Conservation (phyloP, 257 asterid species). For the Gentiana dahurica region DNA sequence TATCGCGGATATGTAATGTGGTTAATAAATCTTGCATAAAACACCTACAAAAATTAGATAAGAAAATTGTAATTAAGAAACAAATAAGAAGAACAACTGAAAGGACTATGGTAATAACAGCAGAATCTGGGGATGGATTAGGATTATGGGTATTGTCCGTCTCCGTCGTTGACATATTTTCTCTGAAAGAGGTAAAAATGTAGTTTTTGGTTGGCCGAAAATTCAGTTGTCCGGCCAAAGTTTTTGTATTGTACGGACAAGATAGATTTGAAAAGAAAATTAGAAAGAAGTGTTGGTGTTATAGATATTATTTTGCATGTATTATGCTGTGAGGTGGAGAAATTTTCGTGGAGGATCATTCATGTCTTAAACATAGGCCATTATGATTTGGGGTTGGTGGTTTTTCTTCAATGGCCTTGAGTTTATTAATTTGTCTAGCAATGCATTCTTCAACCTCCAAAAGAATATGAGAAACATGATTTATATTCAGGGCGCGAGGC, state of each 20-base stretch:
- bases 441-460: no score
- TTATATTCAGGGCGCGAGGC: not conserved
- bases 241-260: conserved; percentile 9
- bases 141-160: conserved; percentile 21
- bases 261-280: conserved; percentile 11
- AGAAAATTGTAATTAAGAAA: conserved; percentile 61
- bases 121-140: conserved; percentile 22
- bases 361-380: conserved; percentile 4
- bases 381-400: conserved; percentile 9
- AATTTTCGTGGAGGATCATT: not conserved
- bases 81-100: conserved; percentile 45
- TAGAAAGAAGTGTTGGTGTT: conserved; percentile 7
- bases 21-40: conserved; percentile 45
- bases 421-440: conserved; percentile 7
- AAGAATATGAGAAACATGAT: not conserved
- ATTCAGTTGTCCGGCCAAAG: conserved; percentile 21
- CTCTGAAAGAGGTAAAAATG: not conserved
- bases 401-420: conserved; percentile 12
- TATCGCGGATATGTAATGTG: conserved; percentile 39
- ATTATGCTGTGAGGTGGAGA: not conserved
- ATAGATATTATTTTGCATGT: conserved; percentile 7
- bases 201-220: conserved; percentile 12
- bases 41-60: conserved; percentile 58
- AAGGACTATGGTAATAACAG: conserved; percentile 54
- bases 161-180: conserved; percentile 31